These are phyloP conservation scores for Stagonosporopsis vannaccii DNA, from an alignment of 2,329 filamentous ascomycete genomes.

Conservation along the genomic window DNA sequence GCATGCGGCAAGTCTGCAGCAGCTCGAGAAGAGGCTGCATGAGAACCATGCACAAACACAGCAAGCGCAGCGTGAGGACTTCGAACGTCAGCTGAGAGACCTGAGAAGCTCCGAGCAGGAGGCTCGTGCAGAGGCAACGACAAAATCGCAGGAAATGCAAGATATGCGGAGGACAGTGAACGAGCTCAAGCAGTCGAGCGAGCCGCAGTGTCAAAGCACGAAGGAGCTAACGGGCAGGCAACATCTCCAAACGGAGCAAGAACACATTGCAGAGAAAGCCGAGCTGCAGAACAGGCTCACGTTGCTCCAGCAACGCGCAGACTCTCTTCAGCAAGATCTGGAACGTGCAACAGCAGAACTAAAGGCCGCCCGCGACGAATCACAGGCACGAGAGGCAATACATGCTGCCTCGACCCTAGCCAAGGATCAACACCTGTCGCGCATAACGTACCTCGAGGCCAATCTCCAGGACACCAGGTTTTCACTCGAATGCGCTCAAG, in stretches of 20 bases:
- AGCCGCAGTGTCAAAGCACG: too few species aligned
- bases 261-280: conserved; percentile 6
- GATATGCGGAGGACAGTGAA: background rate
- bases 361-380: conserved; percentile 28
- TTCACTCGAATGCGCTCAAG: conserved; percentile 36
- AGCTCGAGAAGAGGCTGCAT: conserved; percentile 39
- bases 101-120: conserved; percentile 28
- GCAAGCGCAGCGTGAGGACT: conserved; percentile 36
- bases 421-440: background rate
- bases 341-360: conserved; percentile 37
- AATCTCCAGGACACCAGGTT: conserved; percentile 33
- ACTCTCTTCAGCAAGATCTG: conserved; percentile 36
- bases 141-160: background rate
- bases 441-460: conserved; percentile 30
- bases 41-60: conserved; percentile 21
- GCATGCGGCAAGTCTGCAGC: conserved; percentile 31
- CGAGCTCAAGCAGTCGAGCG: background rate
- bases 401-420: background rate
- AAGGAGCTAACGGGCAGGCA: background rate
- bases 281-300: conserved; percentile 32
- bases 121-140: conserved; percentile 17
- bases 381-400: conserved; percentile 12
- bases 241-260: conserved; percentile 10
- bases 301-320: conserved; percentile 34
- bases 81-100: conserved; percentile 27